Conservation (phyloP, 108 stramenopile species). For the Bacterosira constricta region DNA sequence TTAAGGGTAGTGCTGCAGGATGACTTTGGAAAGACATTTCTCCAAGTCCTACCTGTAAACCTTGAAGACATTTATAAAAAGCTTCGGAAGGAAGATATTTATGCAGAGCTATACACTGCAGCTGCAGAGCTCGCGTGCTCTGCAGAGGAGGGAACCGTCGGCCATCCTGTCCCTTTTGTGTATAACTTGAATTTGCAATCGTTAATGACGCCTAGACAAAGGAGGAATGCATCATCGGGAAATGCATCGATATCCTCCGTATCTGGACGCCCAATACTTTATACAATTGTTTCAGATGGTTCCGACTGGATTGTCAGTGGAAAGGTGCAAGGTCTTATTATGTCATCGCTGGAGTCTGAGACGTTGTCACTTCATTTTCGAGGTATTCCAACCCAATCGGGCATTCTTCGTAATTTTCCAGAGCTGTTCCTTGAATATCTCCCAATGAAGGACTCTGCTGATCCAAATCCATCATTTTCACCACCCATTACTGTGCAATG, state of each 20-base stretch:
- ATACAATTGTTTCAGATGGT: conserved; percentile 55
- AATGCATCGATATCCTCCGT: conserved; percentile 14
- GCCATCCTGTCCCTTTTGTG: conserved; percentile 64
- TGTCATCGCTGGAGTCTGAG: conserved; percentile 21
- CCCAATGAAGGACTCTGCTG: conserved; percentile 5
- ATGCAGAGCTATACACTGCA: conserved; percentile 31
- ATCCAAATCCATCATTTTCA: background rate
- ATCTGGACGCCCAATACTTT: conserved; percentile 34
- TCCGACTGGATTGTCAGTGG: conserved; percentile 70
- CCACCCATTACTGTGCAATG: conserved; percentile 47
- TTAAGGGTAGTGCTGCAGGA: conserved; percentile 60
- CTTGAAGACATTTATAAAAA: conserved; percentile 54
- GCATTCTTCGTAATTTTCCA: conserved; percentile 58
- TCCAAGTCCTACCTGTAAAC: conserved; percentile 62
- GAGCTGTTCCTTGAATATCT: conserved; percentile 45
- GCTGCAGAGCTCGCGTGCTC: conserved; percentile 50
- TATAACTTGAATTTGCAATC: conserved; percentile 45
- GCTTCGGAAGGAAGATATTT: conserved; percentile 46
- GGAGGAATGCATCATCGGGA: conserved; percentile 12
- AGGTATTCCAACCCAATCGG: conserved; percentile 64
- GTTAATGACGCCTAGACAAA: conserved; percentile 37
- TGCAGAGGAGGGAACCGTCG: conserved; percentile 56
- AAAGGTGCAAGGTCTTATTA: conserved; percentile 66
- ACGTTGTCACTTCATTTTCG: conserved; percentile 54
- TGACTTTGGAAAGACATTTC: conserved; percentile 63